Evolutionary conservation across 148 eudicot species (phyloP), one percentile per base, ranked within the genome.

Genomic region (Silene conica): DNA sequence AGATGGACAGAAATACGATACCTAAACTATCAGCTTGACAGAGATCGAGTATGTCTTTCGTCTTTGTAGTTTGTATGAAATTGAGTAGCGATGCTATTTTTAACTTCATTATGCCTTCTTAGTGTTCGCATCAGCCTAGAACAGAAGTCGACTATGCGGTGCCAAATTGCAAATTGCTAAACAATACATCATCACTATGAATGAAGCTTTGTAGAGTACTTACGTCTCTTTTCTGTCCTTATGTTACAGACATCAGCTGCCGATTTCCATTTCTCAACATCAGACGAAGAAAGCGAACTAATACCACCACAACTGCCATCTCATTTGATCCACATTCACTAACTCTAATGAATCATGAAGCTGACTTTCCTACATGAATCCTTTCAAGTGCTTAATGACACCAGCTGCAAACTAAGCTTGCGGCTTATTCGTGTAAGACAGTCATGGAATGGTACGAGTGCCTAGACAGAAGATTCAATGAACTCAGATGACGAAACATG

Each of bases 301-400:
- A 66, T 67, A 31, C 79, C 69, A 15, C 76, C 76, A 12, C 76
- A 65, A 21, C 57, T 65, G 26, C 65, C 82, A 12, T 74, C 82
- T 75, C 82, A 80, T 75, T 13, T 75, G 16, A 80, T 80, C 69
- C 79, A 61, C 21, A 52, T 75, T 46, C 79, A 80, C 63, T 80
- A 58, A 75, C 7, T 46, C 20, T 2, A 57, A 56, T 22, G 26
- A 43, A 18, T 43, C 65, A 20, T 15, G 21, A 63, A 46, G 31
- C 61, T 8, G 38, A 26, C 54, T 60, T 28, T 10, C 18, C 12
- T 64, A 46, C 28, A 61, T 21, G 38, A 65, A 57, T 15, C n/a
- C 28, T 52, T 56, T 19, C 54, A 12, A 50, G 55, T 50, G 55
- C 55, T 15, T 15, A 15, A 50, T 14, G 55, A 12, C 52, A 48